A percentile compares a stretch with the other conserved stretches of the same genome.
Conservation (phyloP, 2,329 filamentous ascomycete genomes). For the Cercospora sp. region DNA sequence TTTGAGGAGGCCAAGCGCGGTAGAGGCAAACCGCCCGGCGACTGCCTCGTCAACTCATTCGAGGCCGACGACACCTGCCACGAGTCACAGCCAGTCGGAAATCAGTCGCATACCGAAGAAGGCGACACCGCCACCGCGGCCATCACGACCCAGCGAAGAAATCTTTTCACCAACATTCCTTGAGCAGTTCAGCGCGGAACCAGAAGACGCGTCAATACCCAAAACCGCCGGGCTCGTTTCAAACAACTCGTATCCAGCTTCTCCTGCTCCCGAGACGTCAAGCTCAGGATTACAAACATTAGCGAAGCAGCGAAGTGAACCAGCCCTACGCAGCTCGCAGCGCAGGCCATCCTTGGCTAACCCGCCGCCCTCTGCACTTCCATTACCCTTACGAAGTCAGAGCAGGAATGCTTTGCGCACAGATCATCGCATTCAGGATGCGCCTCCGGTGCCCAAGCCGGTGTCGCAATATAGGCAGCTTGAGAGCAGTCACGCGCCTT, state of each 20-base stretch:
- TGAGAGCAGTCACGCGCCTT: conserved; percentile 32
- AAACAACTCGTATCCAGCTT: conserved; percentile 24
- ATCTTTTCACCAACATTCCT: conserved; percentile 33
- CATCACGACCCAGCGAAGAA: conserved; percentile 35
- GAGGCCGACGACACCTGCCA: conserved; percentile 13
- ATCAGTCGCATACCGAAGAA: conserved; percentile 21
- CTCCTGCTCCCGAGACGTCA: background rate
- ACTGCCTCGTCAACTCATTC: conserved; percentile 19
- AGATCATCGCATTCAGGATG: conserved; percentile 34
- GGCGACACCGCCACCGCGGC: conserved; percentile 32
- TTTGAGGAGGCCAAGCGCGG: conserved; percentile 23
- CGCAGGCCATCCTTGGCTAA: conserved; percentile 21
- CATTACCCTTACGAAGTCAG: conserved; percentile 21
- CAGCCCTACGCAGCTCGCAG: conserved; percentile 19
- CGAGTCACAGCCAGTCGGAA: conserved; percentile 3
- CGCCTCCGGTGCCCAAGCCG: conserved; percentile 37
- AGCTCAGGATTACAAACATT: conserved; percentile 9
- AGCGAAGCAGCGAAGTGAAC: conserved; percentile 26
- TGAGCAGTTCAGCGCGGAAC: conserved; percentile 33
- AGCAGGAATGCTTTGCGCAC: conserved; percentile 29
- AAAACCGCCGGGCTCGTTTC: conserved; percentile 12
- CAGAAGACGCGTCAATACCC: conserved; percentile 18
- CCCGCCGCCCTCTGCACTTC: conserved; percentile 8
- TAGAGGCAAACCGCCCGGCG: conserved; percentile 17
- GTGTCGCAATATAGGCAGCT: conserved; percentile 31